A percentile compares a stretch with the other conserved stretches of the same genome.
phyloP scores from a whole-genome alignment of 371 early-diverging fungal genomes.

The Polyrhizophydium stewartii region DNA sequence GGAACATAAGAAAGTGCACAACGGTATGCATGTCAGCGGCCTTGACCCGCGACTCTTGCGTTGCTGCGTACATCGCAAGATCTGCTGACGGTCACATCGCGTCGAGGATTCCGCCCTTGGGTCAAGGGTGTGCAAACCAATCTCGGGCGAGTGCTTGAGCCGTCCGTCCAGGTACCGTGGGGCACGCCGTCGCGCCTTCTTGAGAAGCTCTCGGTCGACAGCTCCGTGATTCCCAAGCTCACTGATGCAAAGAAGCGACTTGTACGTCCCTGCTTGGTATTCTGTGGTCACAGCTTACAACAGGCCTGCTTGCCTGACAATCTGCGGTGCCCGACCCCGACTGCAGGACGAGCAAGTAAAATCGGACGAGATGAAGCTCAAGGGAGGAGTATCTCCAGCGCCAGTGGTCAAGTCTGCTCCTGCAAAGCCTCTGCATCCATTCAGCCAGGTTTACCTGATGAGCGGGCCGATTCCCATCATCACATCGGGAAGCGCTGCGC shows the following conservation, averaged over 20 bases:
- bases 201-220: not conserved
- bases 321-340: too few relatives aligned
- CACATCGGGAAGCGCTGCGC: too few relatives aligned
- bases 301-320: too few relatives aligned
- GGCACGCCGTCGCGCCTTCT: not conserved
- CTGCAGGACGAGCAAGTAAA: not conserved
- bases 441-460: too few relatives aligned
- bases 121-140: not conserved
- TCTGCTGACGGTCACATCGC: too few relatives aligned
- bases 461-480: too few relatives aligned
- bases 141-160: conserved; percentile 1
- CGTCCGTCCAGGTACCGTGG: not conserved
- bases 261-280: too few relatives aligned
- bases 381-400: too few relatives aligned
- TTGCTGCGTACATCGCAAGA: too few relatives aligned
- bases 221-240: not conserved
- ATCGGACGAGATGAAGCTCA: not conserved
- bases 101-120: conserved; percentile 1
- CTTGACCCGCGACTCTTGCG: too few relatives aligned
- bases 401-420: too few relatives aligned
- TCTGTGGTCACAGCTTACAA: too few relatives aligned
- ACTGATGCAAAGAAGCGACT: not conserved
- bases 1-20: not conserved
- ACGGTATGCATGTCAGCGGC: not conserved
- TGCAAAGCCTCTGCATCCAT: not conserved